Evolutionary conservation across 768 basidiomycete species (phyloP), one percentile per base, ranked within the genome.

Genomic region (Trichaptum fuscoviolaceum): DNA sequence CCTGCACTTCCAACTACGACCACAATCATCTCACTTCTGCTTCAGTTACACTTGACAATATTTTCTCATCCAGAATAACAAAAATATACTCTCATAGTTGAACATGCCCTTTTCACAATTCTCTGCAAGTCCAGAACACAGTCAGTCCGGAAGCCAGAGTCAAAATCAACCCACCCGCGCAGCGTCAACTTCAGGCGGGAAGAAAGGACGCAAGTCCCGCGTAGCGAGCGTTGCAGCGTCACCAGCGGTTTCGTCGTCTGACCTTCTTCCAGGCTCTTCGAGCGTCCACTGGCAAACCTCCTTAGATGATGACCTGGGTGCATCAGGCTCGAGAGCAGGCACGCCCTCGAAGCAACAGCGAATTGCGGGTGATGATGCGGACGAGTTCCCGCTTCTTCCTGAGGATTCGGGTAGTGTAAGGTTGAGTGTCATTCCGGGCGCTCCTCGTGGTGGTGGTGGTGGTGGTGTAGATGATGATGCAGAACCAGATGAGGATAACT

Each of bases 401-500:
- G 42, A 52, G 10, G 42, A 52, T 3, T 20, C 20, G 42, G 42
- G 20, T 20, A 52, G 20, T 12, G 42, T 23, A n/a, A 58, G 23
- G 59, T 57, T 25, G 68, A 52, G 20, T 20, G 42, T 20, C 15
- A 52, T 12, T 20, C 20, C 20, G 42, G 9, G 26, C 25, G 8
- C 65, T 61, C 62, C 58, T 20, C 20, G 20, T 30, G 30, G 30
- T 30, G 69, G 60, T 20, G 30, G 30, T 30, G 69, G 60, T 20
- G 69, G 65, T 58, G 69, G 59, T 27, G 76, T 72, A 52, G 80
- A 81, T 35, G 84, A 83, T 62, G 84, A 89, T n/a, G 90, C 77
- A 0, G 92, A 89, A 66, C 90, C 84, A 10, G 91, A 93, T 63
- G 92, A 93, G 66, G 91, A 93, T 69, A 74, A 91, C 58, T 73